Evolutionary conservation across 1,284 basidiomycete species (phyloP), one percentile per base, ranked within the genome.

Genomic region (Tilletiopsis washingtonensis): DNA sequence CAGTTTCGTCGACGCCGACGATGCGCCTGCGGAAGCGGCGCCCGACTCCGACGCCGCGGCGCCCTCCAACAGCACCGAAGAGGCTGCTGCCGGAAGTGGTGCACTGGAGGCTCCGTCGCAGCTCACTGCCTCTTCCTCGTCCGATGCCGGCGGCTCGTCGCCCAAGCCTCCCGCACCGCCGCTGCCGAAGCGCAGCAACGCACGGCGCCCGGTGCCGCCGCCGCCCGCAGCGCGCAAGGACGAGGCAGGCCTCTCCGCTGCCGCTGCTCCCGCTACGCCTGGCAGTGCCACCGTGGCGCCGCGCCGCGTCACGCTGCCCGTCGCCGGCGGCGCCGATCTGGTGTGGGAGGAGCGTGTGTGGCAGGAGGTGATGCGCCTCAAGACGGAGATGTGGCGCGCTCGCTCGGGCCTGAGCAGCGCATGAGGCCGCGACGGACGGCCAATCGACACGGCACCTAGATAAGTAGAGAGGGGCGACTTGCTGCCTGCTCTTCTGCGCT

Each of bases 281-380:
- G 49, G 48, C 32, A 36, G 45, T 14, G 25, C 43, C 23, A 48
- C 52, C n/a, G 45, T 51, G 0, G 42, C 52, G 2, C 52, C 34
- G 50, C 57, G 7, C 59, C 57, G 9, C 51, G 53, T 23, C 52
- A 51, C n/a, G 40, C 44, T 61, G 27, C 54, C 45, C 14, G 34
- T 56, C 7, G 48, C 49, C 42, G 54, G 51, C n/a, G 42, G 51
- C 9, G 59, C 53, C 14, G 29, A 43, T 2, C 47, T 66, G 51
- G 55, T 53, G 21, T 67, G 64, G 66, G 66, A 69, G 40, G 66
- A 69, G 40, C 59, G 53, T 51, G 59, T 60, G 53, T 69, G 64
- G 61, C 55, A 56, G 37, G 64, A 69, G 47, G 42, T 67, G 11
- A 54, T 56, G 37, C 61, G 60, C 46, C 56, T 64, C 43, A 67